Evolutionary conservation across 1,284 basidiomycete genomes (phyloP), one percentile per base, ranked within the genome.

Genomic region (Sutorius eximius): DNA sequence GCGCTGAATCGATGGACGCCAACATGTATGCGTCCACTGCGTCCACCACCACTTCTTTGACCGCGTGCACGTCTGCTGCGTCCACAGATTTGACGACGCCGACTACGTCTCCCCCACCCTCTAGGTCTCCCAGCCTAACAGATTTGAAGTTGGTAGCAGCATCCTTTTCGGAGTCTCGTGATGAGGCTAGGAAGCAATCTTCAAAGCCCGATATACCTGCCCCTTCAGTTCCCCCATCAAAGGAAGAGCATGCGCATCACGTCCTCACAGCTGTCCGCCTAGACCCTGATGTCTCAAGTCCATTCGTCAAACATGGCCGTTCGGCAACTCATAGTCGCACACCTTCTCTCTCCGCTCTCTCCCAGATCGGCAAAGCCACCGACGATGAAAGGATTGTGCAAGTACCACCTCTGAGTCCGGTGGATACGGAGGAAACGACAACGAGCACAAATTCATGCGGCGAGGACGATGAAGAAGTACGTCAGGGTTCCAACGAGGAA

Each of bases 41-140:
- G 7, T 71, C 66, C 40, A 60, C 63, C 2, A 46, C 63, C 34
- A 65, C 64, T 6, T 68, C 67, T 5, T 49, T 68, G 45, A 64
- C 66, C 18, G 55, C 58, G 0, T 66, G 65, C 41, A 58, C 64
- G 1, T 69, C 63, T 42, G 32, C 24, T 13, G 52, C 59, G 27
- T 63, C 66, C 5, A 63, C 57, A 6, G 29, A 49, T 13, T 18
- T 58, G 52, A 69, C 56, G 12, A 64, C 57, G 27, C 67, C 55
- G 15, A 57, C 52, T 33, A 64, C 53, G 16, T 61, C 65, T n/a
- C 63, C 65, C 5, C 48, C 55, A 13, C 3, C 53, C 10, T 70
- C 68, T 27, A 63, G 67, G 53, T 62, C 67, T 15, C 56, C 68
- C 27, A 70, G 68, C n/a, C 34, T 59, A 12, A 49, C 49, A 1